Evolutionary conservation across 108 stramenopile genomes (phyloP), one percentile per base, ranked within the genome.

Genomic region (Tribonema minus): DNA sequence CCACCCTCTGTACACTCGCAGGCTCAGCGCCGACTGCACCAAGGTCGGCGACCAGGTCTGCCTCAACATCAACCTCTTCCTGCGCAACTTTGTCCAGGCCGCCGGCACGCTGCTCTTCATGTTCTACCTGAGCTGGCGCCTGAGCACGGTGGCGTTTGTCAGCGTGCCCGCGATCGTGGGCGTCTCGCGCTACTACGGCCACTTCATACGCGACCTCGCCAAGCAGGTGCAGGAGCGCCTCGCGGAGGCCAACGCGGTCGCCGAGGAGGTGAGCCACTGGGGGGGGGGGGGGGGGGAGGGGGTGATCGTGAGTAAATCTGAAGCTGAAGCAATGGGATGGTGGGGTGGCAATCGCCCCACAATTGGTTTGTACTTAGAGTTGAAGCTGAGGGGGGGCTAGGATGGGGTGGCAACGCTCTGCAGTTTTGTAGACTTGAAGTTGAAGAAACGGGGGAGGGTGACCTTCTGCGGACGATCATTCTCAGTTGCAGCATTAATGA

Each of bases 1-100:
- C n/a, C n/a, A n/a, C n/a, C n/a, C n/a, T n/a, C n/a, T n/a, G n/a
- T n/a, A n/a, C n/a, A n/a, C n/a, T n/a, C 20, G 15, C 9, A n/a
- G 70, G 29, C 77, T 85, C 1, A 58, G 62, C 26, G 12, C 46
- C 27, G 87, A 88, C 81, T 77, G 80, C 35, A 90, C 91, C 5
- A 87, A 91, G 26, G 89, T 93, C 29, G 91, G 91, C 37, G 91
- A 92, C 64, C 91, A 92, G 85, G 90, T 93, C 25, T 88, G 90
- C 4, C 76, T 91, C 38, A 92, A 92, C 81, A 86, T 93, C 62
- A 93, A 93, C 73, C 88, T 88, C 34, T 92, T 86, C 81, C 73
- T 92, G 37, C 88, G 92, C 9, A 79, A 79, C 40, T 5, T 61
- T 31, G 77, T 92, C 7, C 90, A 90, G 81, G 91, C 88, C 4